A percentile compares a stretch with the other conserved stretches of the same genome.
Evolutionary conservation across 306 rosid species (phyloP).

Genomic region (Vigna angularis): DNA sequence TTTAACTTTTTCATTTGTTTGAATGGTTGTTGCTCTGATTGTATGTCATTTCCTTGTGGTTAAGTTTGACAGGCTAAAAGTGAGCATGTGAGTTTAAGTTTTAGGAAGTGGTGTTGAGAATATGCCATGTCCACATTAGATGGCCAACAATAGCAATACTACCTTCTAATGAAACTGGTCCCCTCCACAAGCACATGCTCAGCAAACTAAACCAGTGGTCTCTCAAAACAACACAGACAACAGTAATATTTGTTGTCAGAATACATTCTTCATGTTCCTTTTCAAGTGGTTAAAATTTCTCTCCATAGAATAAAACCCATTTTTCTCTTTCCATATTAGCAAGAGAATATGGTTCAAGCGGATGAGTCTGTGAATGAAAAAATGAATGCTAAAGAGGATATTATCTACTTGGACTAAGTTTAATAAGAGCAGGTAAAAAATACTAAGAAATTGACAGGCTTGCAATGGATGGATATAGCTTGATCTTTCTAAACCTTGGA

Average conservation of each 20-base stretch:
- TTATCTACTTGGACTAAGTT: neutral
- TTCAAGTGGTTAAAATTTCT: slow-evolving; percentile 18
- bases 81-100: neutral
- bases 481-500: slow-evolving; percentile 21
- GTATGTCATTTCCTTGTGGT: neutral
- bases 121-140: slow-evolving; percentile 45
- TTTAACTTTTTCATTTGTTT: neutral
- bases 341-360: neutral
- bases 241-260: slow-evolving; percentile 10
- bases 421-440: neutral
- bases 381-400: neutral
- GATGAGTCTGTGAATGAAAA: neutral
- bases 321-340: slow-evolving; percentile 1
- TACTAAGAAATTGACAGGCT: neutral
- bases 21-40: no score
- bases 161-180: neutral
- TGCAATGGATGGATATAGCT: slow-evolving; percentile 34
- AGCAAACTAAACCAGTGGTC: neutral
- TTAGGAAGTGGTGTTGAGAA: slow-evolving; percentile 10
- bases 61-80: neutral
- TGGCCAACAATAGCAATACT: slow-evolving; percentile 36
- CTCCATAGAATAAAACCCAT: slow-evolving; percentile 30
- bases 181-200: neutral
- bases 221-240: slow-evolving; percentile 11
- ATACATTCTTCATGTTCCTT: slow-evolving; percentile 27